Evolutionary conservation across 1,139 yeast genomes (phyloP).

Genomic region (Torulaspora globosa): DNA sequence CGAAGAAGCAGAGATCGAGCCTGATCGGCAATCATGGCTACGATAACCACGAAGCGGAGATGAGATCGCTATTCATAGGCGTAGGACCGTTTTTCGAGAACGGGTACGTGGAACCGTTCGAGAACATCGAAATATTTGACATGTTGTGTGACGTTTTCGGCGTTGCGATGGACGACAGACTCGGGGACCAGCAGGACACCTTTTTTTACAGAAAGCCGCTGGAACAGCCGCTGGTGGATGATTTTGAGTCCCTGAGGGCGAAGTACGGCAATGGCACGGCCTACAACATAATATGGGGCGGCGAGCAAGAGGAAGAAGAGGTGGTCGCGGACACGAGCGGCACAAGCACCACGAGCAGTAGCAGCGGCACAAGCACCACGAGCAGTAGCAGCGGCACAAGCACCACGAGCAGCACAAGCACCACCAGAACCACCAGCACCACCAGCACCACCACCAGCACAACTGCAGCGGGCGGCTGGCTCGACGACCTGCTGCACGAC

Average conservation of each 20-base stretch:
- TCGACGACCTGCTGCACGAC: conserved; percentile 16
- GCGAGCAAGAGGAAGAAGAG: conserved; percentile 1
- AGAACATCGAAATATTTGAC: conserved; percentile 69
- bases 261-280: conserved; percentile 17
- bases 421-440: background rate
- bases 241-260: conserved; percentile 12
- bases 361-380: background rate
- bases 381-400: background rate
- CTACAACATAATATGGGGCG: conserved; percentile 27
- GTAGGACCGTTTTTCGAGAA: conserved; percentile 72
- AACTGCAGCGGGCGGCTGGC: conserved; percentile 13
- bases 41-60: conserved; percentile 65
- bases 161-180: conserved; percentile 9
- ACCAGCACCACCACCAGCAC: conserved; percentile 2
- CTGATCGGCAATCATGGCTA: conserved; percentile 79
- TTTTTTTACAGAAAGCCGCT: conserved; percentile 4
- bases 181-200: conserved; percentile 9
- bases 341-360: background rate
- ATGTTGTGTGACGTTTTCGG: conserved; percentile 66
- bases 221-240: conserved; percentile 11
- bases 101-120: conserved; percentile 54
- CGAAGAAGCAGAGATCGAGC: conserved; percentile 45
- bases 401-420: background rate
- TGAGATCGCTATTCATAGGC: conserved; percentile 80
- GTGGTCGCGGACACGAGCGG: conserved; percentile 2